A percentile compares a stretch with the other conserved stretches of the same genome.
Conservation (phyloP, 331 rosid species). For the Quercus lobata region DNA sequence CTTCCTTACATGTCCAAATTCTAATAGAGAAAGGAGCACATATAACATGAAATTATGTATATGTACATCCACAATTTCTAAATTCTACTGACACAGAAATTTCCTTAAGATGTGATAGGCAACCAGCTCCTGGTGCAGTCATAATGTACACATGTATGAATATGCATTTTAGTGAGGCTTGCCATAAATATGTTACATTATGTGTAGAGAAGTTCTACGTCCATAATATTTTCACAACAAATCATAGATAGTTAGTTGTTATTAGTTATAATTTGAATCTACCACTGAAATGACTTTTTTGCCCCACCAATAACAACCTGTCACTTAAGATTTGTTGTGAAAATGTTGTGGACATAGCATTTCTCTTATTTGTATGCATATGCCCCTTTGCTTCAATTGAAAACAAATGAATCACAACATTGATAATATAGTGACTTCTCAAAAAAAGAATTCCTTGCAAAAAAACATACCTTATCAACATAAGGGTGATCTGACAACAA, state of each 20-base stretch:
- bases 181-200: too few species aligned
- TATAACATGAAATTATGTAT: not conserved
- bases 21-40: not conserved
- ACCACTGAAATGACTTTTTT: too few species aligned
- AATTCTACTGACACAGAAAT: not conserved
- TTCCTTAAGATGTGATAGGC: not conserved
- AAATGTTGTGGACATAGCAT: too few species aligned
- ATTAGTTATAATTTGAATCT: too few species aligned
- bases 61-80: not conserved
- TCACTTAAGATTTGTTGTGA: too few species aligned
- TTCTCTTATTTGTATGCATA: not conserved
- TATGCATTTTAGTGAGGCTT: too few species aligned
- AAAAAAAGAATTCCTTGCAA: not conserved
- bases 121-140: not conserved
- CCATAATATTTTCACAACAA: too few species aligned
- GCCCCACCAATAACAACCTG: too few species aligned
- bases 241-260: too few species aligned
- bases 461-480: slow-evolving; percentile 66
- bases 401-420: not conserved
- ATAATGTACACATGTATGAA: not conserved
- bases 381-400: not conserved
- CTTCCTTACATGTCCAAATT: not conserved
- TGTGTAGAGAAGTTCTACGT: too few species aligned
- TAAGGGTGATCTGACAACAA: slow-evolving; percentile 89
- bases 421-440: slow-evolving; percentile 8